Evolutionary conservation across 1,284 basidiomycete species (phyloP), one percentile per base, ranked within the genome.

Genomic region (Papiliotrema fonsecae): DNA sequence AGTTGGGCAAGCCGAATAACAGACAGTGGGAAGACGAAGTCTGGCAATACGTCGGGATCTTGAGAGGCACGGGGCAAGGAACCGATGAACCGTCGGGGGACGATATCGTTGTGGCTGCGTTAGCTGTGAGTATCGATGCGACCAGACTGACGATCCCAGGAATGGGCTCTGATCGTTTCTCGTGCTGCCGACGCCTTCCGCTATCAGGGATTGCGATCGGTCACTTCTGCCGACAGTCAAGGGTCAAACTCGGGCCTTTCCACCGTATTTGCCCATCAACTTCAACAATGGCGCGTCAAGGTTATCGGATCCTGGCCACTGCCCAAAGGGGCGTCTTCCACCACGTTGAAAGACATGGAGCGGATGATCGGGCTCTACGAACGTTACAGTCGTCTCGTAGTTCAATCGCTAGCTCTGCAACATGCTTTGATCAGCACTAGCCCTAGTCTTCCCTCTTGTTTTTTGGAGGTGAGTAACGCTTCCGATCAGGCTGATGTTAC

Each of bases 361-460:
- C 37, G 37, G 14, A 22, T 16, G 22, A 27, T 61, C 37, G 40
- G 49, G n/a, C 36, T 66, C 36, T 64, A 65, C 37, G 54, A 64
- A 21, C 48, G 55, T 38, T 65, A 65, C 47, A 54, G 58, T 7
- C 42, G 49, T 6, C 51, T 65, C 13, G 55, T 68, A 10, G 45
- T 65, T 11, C 57, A 58, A 11, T 59, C 57, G 2, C 61, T 63
- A 16, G 59, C 47, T 0, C 47, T 68, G 10, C 55, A 63, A 25
- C 51, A 55, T 6, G 57, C 59, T 9, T 25, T 42, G 6, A 57
- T 55, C 13, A 30, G 30, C 5, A 22, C 50, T 2, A 11, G 41
- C 2, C 22, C 44, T 1, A 52, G 45, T n/a, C 35, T 63, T 10
- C 51, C 59, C 1, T 49, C 51, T 4, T 50, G 55, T 2, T 56